Evolutionary conservation across 1,139 yeast species (phyloP).

Genomic region (Entelexis sorbosivorans): DNA sequence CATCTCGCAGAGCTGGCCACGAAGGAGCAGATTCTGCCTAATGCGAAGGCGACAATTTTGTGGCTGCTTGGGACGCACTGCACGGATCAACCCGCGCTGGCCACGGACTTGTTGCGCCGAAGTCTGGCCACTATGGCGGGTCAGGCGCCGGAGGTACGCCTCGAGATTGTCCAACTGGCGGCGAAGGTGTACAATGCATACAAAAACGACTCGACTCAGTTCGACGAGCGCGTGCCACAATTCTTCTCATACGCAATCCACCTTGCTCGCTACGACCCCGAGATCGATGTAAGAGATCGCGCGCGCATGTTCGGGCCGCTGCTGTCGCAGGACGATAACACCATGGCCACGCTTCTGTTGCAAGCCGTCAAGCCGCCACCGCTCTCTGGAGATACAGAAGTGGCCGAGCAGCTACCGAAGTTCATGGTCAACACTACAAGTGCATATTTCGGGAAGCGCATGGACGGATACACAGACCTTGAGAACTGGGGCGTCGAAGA

Average conservation of each 20-base stretch:
- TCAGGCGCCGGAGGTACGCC: conserved; percentile 52
- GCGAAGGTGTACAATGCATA: conserved; percentile 54
- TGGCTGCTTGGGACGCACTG: conserved; percentile 87
- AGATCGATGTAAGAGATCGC: conserved; percentile 74
- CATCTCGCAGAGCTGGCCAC: conserved; percentile 13
- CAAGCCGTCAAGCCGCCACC: conserved; percentile 54
- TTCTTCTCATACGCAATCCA: conserved; percentile 50
- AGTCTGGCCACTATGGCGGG: conserved; percentile 45
- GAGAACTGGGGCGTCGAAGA: conserved; percentile 23
- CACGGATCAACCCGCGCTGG: conserved; percentile 40
- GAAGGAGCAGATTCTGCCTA: conserved; percentile 10
- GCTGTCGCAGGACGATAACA: conserved; percentile 32
- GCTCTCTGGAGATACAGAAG: background rate
- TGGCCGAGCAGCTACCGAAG: conserved; percentile 29
- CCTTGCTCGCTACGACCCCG: conserved; percentile 61
- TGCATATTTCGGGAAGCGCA: conserved; percentile 28
- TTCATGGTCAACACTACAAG: conserved; percentile 30
- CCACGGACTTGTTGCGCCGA: conserved; percentile 66
- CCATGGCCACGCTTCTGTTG: conserved; percentile 62
- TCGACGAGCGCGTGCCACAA: conserved; percentile 42
- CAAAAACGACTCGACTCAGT: conserved; percentile 23
- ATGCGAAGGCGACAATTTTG: conserved; percentile 69
- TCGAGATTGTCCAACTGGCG: conserved; percentile 61
- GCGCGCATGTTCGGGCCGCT: conserved; percentile 60
- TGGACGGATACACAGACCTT: conserved; percentile 23